A percentile compares a stretch with the other conserved stretches of the same genome.
These are phyloP conservation scores for Sporisorium sorghi DNA, from an alignment of 1,284 basidiomycete genomes.

Conservation along the genomic window DNA sequence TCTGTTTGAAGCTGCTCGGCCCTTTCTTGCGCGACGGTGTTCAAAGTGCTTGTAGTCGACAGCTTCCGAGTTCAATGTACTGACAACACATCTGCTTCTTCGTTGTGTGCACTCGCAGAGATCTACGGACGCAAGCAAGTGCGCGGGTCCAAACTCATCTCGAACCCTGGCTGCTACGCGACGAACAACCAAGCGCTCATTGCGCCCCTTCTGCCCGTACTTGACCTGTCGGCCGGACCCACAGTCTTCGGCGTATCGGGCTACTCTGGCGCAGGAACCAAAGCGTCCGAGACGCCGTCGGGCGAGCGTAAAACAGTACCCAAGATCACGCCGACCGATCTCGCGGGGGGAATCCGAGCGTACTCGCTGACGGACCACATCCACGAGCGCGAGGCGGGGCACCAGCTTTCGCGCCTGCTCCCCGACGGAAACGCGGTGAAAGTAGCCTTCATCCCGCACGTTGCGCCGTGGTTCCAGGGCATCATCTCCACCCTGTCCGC, in stretches of 20 bases:
- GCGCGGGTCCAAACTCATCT: conserved; percentile 82
- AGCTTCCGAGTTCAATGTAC: no score
- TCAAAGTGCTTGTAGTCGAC: no score
- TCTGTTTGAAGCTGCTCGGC: no score
- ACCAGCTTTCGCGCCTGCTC: conserved; percentile 81
- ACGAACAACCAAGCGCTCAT: conserved; percentile 91
- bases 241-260: conserved; percentile 94
- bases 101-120: conserved; percentile 76
- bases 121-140: conserved; percentile 84
- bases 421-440: conserved; percentile 71
- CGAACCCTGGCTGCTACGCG: conserved; percentile 97
- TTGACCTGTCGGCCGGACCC: conserved; percentile 29
- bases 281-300: conserved; percentile 71
- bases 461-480: conserved; percentile 95
- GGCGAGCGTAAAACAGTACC: conserved; percentile 74
- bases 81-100: no score
- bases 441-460: conserved; percentile 86
- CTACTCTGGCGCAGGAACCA: conserved; percentile 93
- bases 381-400: conserved; percentile 92
- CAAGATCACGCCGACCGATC: conserved; percentile 82
- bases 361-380: conserved; percentile 97
- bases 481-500: conserved; percentile 88
- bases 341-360: conserved; percentile 81
- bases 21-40: no score
- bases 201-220: conserved; percentile 83